Conservation (phyloP, 2,329 filamentous ascomycete species). For the Teratosphaeria destructans region DNA sequence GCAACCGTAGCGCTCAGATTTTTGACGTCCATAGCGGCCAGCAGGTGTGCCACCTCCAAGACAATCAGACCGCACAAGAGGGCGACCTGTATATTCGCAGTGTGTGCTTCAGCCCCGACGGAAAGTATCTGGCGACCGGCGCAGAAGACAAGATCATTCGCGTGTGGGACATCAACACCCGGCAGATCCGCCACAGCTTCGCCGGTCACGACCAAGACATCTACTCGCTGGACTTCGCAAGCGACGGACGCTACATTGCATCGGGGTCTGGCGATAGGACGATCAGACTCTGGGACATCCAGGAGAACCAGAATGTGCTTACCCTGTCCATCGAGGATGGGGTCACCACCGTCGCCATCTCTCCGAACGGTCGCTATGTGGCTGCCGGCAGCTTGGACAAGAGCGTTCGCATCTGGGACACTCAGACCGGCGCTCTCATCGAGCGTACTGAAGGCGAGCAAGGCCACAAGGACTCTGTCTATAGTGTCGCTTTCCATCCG, state of each 20-base stretch:
- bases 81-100: constrained; percentile 95
- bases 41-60: constrained; percentile 82
- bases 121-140: constrained; percentile 85
- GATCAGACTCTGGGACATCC: constrained; percentile 92
- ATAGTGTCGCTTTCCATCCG: constrained; percentile 91
- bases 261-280: constrained; percentile 92
- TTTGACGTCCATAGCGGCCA: constrained; percentile 83
- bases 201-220: constrained; percentile 98
- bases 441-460: constrained; percentile 87
- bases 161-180: constrained; percentile 84
- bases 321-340: constrained; percentile 91
- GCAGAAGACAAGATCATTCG: constrained; percentile 96
- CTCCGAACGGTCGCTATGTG: constrained; percentile 85
- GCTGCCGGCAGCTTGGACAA: constrained; percentile 93
- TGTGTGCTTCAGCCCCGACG: constrained; percentile 97
- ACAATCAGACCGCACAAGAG: constrained; percentile 74
- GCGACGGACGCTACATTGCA: constrained; percentile 86
- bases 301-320: constrained; percentile 68
- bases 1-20: constrained; percentile 98
- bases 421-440: constrained; percentile 70
- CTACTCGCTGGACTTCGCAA: constrained; percentile 89
- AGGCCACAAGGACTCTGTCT: constrained; percentile 94
- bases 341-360: constrained; percentile 94
- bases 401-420: constrained; percentile 96
- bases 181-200: constrained; percentile 85